Base-by-base conservation (phyloP, 2,329 filamentous ascomycete genomes). In the Sporothrix protearum region DNA sequence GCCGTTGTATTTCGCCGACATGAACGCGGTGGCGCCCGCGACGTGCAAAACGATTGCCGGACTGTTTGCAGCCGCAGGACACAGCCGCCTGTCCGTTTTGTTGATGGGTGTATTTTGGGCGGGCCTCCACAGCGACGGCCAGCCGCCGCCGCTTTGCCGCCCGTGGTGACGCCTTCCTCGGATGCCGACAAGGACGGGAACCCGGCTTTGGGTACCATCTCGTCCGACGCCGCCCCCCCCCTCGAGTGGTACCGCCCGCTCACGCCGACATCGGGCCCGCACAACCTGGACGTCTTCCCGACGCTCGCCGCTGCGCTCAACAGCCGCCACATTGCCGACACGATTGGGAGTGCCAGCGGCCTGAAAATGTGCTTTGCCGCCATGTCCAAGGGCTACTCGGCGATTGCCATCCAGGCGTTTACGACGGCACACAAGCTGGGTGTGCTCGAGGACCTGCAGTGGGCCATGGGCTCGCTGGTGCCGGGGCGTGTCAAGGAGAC, bases 361-460 rank as follows among this genome's bases (percentile, higher is more conserved):
- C 81, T 91, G 64, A 91, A 91, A 79, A 89, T 89, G 84, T 90
- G 88, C 78, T 91, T 89, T 77, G 87, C 88, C 14, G 84, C 84
- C 70, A 79, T 88, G 70, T 83, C 83, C 22, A 91, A 91, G 79
- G 89, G 89, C 7, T 89, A 91, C 77, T 89, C 87, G 0, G 91
- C 91, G 0, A 82, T 94, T 2, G 88, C 89, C 0, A 85, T 92
- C 33, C 89, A 93, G 78, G 86, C 90, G 0, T 92, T 91, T 77
- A 89, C 89, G 3, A 92, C 91, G 0, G 92, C 92, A 0, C 82
- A 85, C 28, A 81, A 82, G 0, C 83, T 93, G 0, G 88, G 88
- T 16, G 87, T 94, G 0, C 82, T 91, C 0, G 82, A 80, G 0
- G 84, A 89, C 68, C 81, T 94, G 39, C 81, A 85, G 72, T 78